phyloP scores from a whole-genome alignment of 345 rosid species.

The Eutrema japonicum region DNA sequence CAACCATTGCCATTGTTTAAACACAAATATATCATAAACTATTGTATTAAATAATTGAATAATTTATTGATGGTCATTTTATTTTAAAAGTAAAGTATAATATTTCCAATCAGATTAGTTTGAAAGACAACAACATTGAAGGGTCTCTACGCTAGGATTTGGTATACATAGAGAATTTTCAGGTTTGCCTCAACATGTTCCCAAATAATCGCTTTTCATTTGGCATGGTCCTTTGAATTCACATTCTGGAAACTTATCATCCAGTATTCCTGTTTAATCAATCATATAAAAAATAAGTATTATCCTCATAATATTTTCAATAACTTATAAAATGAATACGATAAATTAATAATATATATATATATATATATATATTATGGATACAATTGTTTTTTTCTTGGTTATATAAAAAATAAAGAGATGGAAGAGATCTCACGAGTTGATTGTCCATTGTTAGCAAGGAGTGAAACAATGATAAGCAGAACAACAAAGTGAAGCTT shows the following conservation, averaged over 20 bases:
- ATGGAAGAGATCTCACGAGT: slow-evolving; percentile 18
- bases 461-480: slow-evolving; percentile 32
- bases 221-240: slow-evolving; percentile 39
- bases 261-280: slow-evolving; percentile 19
- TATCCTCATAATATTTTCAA: too few relatives aligned
- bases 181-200: slow-evolving; percentile 34
- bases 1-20: too few relatives aligned
- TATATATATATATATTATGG: background rate
- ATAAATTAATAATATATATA: background rate
- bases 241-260: slow-evolving; percentile 28
- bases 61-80: background rate
- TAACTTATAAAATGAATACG: background rate
- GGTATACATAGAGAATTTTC: slow-evolving; percentile 30
- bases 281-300: background rate
- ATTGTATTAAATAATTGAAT: background rate
- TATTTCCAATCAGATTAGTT: slow-evolving; percentile 4
- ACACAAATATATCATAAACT: too few relatives aligned
- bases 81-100: background rate
- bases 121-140: slow-evolving; percentile 39
- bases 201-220: slow-evolving; percentile 19
- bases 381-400: background rate
- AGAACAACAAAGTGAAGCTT: slow-evolving; percentile 32
- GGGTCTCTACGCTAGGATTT: slow-evolving; percentile 25
- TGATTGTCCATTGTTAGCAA: slow-evolving; percentile 28
- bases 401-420: background rate